Base-by-base conservation (phyloP, 2,329 filamentous ascomycete genomes). In the Zasmidium angulare region DNA sequence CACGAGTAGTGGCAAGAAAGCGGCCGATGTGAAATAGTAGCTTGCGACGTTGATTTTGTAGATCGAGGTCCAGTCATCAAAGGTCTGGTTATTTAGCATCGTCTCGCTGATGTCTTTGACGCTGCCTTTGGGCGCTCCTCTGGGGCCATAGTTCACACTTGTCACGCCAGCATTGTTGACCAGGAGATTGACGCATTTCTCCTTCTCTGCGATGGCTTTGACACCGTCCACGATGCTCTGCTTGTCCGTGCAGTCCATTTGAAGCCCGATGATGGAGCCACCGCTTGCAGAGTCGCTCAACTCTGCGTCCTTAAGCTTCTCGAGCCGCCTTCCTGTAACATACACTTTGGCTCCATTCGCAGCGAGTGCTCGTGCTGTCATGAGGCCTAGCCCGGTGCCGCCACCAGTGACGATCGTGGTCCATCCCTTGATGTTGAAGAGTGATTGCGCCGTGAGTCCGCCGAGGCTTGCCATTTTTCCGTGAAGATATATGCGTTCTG, bases 91-190 rank as follows among this genome's bases (percentile, higher is more conserved):
- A 11, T 73, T 73, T 46, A 86, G 77, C 65, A 83, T 78, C 2
- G 76, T 72, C 1, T 78, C 79, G 2, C 85, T 80, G 81, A 89
- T 84, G 49, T 88, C 85, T 49, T 82, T n/a, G 81, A 66, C 61
- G 26, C 58, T 59, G 36, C 70, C 70, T 29, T 61, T 40, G 0
- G 69, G 69, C 22, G 59, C 53, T 1, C 69, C 68, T 3, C 48
- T 56, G 0, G 63, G 53, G 7, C 69, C 69, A 20, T 69, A 72
- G 50, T 71, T 71, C 12, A 68, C 63, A 24, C 57, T 61, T 1
- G 66, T 68, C 12, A 68, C 61, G 10, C 70, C 70, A 7, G 70
- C 70, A 29, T 72, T 72, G 63, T 72, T 71, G 56, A 72, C 68
- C 4, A 72, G 66, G 36, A 72, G 59, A 55, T 72, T 72, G 58